phyloP scores from a whole-genome alignment of 2,329 filamentous ascomycete genomes.

The Gnomoniopsis smithogilvyi region DNA sequence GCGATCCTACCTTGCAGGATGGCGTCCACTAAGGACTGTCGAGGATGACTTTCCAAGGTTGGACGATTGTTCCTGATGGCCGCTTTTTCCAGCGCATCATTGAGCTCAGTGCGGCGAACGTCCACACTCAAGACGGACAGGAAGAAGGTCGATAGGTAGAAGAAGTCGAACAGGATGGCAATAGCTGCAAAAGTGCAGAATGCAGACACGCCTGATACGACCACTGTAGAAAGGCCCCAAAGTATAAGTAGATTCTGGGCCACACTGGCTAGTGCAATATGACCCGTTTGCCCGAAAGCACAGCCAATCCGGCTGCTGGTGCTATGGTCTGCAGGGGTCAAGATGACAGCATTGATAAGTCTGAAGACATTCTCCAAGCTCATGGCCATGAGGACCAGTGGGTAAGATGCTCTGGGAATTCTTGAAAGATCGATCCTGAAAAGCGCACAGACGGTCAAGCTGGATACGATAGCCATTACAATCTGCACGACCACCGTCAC shows the following conservation, averaged over 20 bases:
- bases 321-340: conserved; percentile 65
- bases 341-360: conserved; percentile 73
- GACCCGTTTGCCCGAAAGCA: conserved; percentile 70
- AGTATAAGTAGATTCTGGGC: conserved; percentile 67
- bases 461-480: conserved; percentile 69
- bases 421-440: conserved; percentile 72
- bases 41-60: conserved; percentile 23
- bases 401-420: conserved; percentile 72
- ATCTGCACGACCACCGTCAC: conserved; percentile 69
- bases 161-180: conserved; percentile 72
- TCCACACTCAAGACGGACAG: conserved; percentile 76
- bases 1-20: conserved; percentile 63
- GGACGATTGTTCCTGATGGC: conserved; percentile 38
- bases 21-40: conserved; percentile 57
- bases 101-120: conserved; percentile 71
- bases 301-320: conserved; percentile 68
- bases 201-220: conserved; percentile 67
- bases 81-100: conserved; percentile 64
- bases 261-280: conserved; percentile 65
- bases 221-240: conserved; percentile 61
- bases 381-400: conserved; percentile 71
- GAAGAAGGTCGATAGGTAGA: conserved; percentile 78
- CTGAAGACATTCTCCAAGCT: conserved; percentile 78
- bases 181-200: conserved; percentile 76
- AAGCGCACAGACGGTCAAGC: conserved; percentile 75